phyloP scores from a whole-genome alignment of 805 yeast species.

The Debaryomyces prosopidis region DNA sequence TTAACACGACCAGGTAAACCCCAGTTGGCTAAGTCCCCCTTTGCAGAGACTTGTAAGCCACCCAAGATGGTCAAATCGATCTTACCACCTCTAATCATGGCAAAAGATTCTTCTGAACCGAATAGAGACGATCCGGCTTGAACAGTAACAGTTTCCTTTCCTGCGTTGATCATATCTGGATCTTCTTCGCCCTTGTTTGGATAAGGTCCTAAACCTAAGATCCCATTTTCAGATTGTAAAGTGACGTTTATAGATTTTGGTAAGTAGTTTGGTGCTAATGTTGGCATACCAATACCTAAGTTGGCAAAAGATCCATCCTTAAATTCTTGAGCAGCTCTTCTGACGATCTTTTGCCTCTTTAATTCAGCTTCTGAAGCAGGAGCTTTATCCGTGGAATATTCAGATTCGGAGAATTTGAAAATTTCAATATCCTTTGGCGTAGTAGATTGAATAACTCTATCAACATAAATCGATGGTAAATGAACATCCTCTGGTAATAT shows the following conservation, averaged over 20 bases:
- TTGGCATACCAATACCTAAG: slow-evolving; percentile 54
- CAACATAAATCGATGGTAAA: slow-evolving; percentile 47
- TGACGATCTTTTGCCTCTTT: slow-evolving; percentile 36
- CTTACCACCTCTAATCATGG: slow-evolving; percentile 50
- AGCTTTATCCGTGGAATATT: slow-evolving; percentile 2
- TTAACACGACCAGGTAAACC: slow-evolving; percentile 51
- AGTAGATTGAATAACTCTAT: slow-evolving; percentile 39
- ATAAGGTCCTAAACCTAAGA: slow-evolving; percentile 52
- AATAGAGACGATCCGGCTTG: slow-evolving; percentile 48
- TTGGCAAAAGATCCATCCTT: slow-evolving; percentile 44
- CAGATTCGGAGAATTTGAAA: slow-evolving; percentile 20
- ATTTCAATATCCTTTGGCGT: slow-evolving; percentile 46
- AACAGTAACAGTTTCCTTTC: slow-evolving; percentile 51
- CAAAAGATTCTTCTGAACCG: slow-evolving; percentile 52
- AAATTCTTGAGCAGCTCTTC: slow-evolving; percentile 49
- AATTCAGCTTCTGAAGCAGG: slow-evolving; percentile 13
- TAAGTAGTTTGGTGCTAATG: slow-evolving; percentile 44
- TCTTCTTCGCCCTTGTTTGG: slow-evolving; percentile 43
- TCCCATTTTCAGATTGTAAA: slow-evolving; percentile 51
- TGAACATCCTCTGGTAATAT: slow-evolving; percentile 47
- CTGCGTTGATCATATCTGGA: slow-evolving; percentile 51
- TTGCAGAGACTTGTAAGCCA: slow-evolving; percentile 48
- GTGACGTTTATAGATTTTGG: slow-evolving; percentile 35
- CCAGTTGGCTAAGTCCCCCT: slow-evolving; percentile 55
- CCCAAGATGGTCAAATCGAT: slow-evolving; percentile 47